A percentile compares a stretch with the other conserved stretches of the same genome.
Conservation (phyloP, 208 protist species). For the Angomonas deanei region DNA sequence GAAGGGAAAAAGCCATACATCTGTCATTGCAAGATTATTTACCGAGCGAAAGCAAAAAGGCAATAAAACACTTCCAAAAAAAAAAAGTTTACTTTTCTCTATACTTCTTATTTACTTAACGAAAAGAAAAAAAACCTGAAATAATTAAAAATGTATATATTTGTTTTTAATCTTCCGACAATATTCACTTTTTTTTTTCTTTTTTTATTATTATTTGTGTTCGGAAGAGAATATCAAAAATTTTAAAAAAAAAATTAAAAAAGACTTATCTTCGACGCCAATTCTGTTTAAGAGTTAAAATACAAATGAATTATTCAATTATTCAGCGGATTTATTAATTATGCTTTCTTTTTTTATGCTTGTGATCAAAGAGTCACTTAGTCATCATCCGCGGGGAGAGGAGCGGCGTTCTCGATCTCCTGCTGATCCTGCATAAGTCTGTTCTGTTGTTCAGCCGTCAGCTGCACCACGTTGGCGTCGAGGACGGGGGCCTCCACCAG, state of each 20-base stretch:
- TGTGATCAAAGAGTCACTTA: too few relatives aligned
- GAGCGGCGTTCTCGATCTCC: conserved; percentile 76
- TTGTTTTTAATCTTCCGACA: background rate
- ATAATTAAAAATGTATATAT: conserved; percentile 3
- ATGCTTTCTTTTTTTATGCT: too few relatives aligned
- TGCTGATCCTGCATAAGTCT: conserved; percentile 53
- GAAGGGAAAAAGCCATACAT: background rate
- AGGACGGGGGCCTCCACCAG: conserved; percentile 92
- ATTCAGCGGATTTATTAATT: too few relatives aligned
- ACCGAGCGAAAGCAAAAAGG: too few relatives aligned
- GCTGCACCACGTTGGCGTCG: conserved; percentile 64
- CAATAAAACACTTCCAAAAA: conserved; percentile 1
- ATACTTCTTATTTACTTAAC: background rate
- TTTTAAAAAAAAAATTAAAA: conserved; percentile 3
- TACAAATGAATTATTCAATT: too few relatives aligned
- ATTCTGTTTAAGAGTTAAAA: too few relatives aligned
- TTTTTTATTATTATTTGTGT: conserved; percentile 7
- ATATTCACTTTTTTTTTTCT: background rate
- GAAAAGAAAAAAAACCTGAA: conserved; percentile 15
- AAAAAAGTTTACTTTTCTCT: background rate
- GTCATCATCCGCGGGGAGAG: conserved; percentile 96
- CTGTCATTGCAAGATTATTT: too few relatives aligned
- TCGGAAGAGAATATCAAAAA: background rate
- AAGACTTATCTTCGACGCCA: too few relatives aligned
- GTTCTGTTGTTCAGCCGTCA: conserved; percentile 86